A percentile compares a stretch with the other conserved stretches of the same genome.
These are phyloP conservation scores for Leptographium wingfieldii DNA, from an alignment of 2,329 filamentous ascomycete species.

Conservation along the genomic window DNA sequence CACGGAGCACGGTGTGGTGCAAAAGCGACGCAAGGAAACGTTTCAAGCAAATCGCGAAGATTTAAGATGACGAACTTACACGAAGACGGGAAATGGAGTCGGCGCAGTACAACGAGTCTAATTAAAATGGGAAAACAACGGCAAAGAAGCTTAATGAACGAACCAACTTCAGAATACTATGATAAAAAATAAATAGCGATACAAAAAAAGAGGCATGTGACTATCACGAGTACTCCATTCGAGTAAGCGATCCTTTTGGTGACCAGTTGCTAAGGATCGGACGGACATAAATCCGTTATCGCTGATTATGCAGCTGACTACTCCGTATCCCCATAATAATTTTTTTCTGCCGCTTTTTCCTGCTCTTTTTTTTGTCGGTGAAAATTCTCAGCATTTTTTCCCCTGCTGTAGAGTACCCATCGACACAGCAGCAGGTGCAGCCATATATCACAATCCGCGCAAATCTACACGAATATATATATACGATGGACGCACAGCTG, in stretches of 20 bases:
- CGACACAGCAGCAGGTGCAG: background rate
- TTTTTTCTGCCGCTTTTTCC: constrained; percentile 4
- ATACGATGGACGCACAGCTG: constrained; percentile 14
- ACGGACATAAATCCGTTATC: background rate
- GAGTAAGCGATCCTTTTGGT: no score
- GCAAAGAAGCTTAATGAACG: background rate
- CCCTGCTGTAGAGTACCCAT: background rate
- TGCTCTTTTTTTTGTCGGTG: background rate
- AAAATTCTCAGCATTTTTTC: background rate
- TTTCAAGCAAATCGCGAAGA: background rate
- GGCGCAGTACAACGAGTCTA: background rate
- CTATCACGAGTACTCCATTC: no score
- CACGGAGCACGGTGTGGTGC: background rate
- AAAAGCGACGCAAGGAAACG: background rate
- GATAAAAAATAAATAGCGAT: background rate
- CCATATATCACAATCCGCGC: background rate
- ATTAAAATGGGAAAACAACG: background rate
- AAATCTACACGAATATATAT: background rate
- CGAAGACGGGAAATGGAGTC: background rate
- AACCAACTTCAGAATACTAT: background rate
- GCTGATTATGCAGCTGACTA: background rate
- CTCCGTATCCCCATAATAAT: background rate
- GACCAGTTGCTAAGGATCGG: background rate
- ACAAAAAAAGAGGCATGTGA: no score
- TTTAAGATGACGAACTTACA: background rate